These are phyloP conservation scores for Spathaspora boniae DNA, from an alignment of 805 yeast genomes.

Conservation along the genomic window DNA sequence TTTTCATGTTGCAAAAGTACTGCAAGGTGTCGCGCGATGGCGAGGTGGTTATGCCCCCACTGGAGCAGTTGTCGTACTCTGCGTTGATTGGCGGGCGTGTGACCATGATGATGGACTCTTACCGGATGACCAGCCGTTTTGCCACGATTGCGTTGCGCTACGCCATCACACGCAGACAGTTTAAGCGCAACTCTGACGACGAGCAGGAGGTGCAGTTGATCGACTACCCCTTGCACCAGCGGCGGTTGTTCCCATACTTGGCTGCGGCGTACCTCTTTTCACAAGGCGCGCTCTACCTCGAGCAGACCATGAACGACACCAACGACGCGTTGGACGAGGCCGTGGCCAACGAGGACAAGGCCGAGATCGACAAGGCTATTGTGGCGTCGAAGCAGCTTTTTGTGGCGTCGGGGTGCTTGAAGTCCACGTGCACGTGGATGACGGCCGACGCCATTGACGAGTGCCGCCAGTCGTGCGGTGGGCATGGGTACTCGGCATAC, in stretches of 20 bases:
- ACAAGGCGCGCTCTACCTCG: slow-evolving; percentile 37
- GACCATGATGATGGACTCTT: slow-evolving; percentile 42
- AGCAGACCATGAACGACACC: slow-evolving; percentile 26
- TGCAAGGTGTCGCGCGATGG: slow-evolving; percentile 41
- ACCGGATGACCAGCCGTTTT: slow-evolving; percentile 39
- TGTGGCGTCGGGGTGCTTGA: slow-evolving; percentile 43
- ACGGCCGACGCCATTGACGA: slow-evolving; percentile 41
- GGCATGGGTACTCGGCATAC: slow-evolving; percentile 45
- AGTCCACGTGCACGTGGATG: slow-evolving; percentile 44
- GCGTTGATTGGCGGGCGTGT: slow-evolving; percentile 46
- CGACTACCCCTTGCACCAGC: slow-evolving; percentile 45
- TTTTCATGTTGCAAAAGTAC: slow-evolving; percentile 44
- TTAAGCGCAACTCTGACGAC: slow-evolving; percentile 27
- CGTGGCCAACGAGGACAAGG: slow-evolving; percentile 29
- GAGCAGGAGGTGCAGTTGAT: slow-evolving; percentile 39
- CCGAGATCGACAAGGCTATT: slow-evolving; percentile 28
- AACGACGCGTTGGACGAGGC: slow-evolving; percentile 36
- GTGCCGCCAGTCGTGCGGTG: slow-evolving; percentile 46
- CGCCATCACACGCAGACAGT: slow-evolving; percentile 46
- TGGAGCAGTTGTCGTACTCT: slow-evolving; percentile 42
- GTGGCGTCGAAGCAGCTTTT: slow-evolving; percentile 40
- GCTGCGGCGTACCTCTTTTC: slow-evolving; percentile 38
- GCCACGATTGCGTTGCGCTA: slow-evolving; percentile 42
- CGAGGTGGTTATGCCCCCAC: slow-evolving; percentile 39
- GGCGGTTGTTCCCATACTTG: slow-evolving; percentile 42